phyloP scores from a whole-genome alignment of 2,329 filamentous ascomycete species.

The Cladosporium cucumerinum region DNA sequence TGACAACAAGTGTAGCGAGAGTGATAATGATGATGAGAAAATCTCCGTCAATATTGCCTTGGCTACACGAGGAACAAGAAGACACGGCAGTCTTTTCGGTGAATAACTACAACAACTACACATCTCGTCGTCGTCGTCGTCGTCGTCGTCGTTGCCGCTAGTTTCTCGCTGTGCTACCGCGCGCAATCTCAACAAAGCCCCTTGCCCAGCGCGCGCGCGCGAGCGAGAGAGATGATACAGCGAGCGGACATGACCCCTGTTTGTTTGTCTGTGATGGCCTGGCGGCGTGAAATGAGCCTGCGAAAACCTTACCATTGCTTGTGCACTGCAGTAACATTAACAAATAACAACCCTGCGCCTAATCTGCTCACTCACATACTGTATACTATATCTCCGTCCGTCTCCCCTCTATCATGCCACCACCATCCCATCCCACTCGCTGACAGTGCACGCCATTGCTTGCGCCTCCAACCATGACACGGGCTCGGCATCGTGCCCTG shows the following conservation, averaged over 20 bases:
- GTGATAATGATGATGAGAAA: too few relatives aligned
- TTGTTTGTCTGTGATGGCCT: background rate
- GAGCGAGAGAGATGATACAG: background rate
- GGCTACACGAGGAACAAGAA: background rate
- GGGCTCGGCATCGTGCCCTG: background rate
- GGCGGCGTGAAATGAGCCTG: background rate
- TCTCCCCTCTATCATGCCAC: background rate
- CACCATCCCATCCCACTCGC: background rate
- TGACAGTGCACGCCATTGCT: background rate
- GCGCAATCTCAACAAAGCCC: slow-evolving; percentile 4
- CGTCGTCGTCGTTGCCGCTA: background rate
- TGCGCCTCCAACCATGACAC: slow-evolving; percentile 1
- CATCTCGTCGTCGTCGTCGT: background rate
- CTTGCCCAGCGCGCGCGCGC: background rate
- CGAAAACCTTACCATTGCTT: background rate
- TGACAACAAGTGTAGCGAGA: background rate
- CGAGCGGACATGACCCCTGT: background rate
- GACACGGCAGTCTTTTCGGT: too few relatives aligned
- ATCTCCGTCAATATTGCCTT: too few relatives aligned
- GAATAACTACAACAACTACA: too few relatives aligned
- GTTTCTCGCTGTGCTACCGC: slow-evolving; percentile 3
- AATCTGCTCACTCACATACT: background rate
- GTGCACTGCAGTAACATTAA: background rate
- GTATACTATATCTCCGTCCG: background rate
- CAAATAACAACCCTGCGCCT: background rate